A percentile compares a stretch with the other conserved stretches of the same genome.
These are phyloP conservation scores for Hypoxylon sp. DNA, from an alignment of 2,329 filamentous ascomycete species.

Conservation along the genomic window DNA sequence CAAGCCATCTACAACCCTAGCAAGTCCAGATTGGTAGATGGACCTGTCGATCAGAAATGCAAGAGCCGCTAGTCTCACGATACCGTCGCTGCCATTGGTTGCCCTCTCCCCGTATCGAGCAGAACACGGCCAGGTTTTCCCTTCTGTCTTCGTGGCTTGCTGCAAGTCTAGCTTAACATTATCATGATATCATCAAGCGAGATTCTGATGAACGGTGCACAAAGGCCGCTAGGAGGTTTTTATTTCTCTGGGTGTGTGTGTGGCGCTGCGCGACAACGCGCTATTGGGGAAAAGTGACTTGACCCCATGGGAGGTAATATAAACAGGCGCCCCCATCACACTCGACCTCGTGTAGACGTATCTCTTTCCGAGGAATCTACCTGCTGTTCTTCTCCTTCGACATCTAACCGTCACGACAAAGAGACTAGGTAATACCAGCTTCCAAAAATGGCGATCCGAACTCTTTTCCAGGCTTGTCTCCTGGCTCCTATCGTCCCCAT, in stretches of 20 bases:
- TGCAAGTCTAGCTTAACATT: constrained; percentile 20
- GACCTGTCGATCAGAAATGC: constrained; percentile 35
- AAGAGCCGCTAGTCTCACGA: constrained; percentile 24
- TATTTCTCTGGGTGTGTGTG: too few relatives aligned
- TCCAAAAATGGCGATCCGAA: constrained; percentile 31
- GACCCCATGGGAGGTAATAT: constrained; percentile 21
- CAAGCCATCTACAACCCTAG: constrained; percentile 18
- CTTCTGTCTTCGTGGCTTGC: constrained; percentile 16
- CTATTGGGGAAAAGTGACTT: constrained; percentile 17
- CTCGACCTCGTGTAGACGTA: background rate
- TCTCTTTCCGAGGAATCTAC: background rate
- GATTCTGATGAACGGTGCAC: constrained; percentile 23
- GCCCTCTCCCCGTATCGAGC: constrained; percentile 7
- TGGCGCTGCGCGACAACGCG: constrained; percentile 22
- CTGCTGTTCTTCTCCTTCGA: constrained; percentile 7
- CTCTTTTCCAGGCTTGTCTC: constrained; percentile 32
- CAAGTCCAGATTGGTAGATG: constrained; percentile 26
- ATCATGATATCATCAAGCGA: constrained; percentile 34
- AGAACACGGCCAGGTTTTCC: constrained; percentile 28
- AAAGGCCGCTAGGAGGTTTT: constrained; percentile 13
- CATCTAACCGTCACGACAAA: constrained; percentile 1
- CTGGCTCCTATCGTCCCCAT: constrained; percentile 25
- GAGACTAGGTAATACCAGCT: background rate
- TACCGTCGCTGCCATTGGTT: constrained; percentile 20
- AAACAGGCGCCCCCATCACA: constrained; percentile 16